Evolutionary conservation across 2,329 filamentous ascomycete genomes (phyloP), one percentile per base, ranked within the genome.

Genomic region (Talaromyces sp.): DNA sequence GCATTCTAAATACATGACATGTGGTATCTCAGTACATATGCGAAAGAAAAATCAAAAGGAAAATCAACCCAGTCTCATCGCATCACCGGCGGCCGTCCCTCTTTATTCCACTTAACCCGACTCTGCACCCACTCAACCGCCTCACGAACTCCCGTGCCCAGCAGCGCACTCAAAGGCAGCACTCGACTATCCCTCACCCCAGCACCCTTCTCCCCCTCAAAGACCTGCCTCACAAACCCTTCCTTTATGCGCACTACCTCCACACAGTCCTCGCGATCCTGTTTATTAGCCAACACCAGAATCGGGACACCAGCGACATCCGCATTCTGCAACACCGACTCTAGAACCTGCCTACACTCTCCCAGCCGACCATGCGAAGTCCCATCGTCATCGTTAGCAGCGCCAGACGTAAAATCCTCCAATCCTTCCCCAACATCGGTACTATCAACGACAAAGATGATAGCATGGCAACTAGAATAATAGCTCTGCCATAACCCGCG

Each of bases 221-320:
- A 94, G 21, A 99, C 92, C 77, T 89, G 91, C 75, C 96, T 88
- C 53, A 99, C 92, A 56, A 97, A 80, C 0, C 93, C 94, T 73
- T 99, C 94, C 77, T 99, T 99, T 70, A 99, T 97, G 63, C 91
- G 81, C 60, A 97, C 93, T 2, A 97, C 94, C 80, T 99, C 94
- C 54, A 97, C 89, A 66, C 93, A 97, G 74, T 97, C 94, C 75
- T 99, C 94, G 1, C 93, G 80, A 73, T 99, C 94, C 77, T 99
- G 94, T 77, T 99, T 99, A 73, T 99, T 99, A 61, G 94, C 94
- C 63, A 99, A 77, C 51, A 99, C 89, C 57, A 99, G 77, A 57
- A 99, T 81, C 21, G 94, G 94, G 61, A 99, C 91, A 11, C 94
- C 93, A 66, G 91, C 89, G 2, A 93, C 89, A 69, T 96, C 91